These are phyloP conservation scores for Macrocystidia cucumis DNA, from an alignment of 1,284 basidiomycete genomes.

Conservation along the genomic window DNA sequence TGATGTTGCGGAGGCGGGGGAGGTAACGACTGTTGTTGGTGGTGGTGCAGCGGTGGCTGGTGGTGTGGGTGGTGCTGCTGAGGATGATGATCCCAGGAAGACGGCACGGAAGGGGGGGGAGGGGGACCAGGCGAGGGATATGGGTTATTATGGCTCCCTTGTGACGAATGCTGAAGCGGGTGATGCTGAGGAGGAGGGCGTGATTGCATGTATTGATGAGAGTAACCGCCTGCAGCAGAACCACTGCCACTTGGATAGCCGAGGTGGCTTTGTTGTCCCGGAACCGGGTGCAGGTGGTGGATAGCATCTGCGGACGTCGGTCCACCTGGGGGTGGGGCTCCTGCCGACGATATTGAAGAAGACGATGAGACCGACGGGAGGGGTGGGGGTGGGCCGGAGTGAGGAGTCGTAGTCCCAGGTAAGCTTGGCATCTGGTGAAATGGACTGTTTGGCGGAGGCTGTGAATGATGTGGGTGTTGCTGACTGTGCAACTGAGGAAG, in stretches of 20 bases:
- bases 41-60: conserved; percentile 16
- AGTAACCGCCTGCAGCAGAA: no score
- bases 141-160: conserved; percentile 22
- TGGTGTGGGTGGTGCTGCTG: conserved; percentile 17
- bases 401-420: no score
- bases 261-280: conserved; percentile 23
- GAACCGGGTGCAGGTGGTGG: conserved; percentile 21
- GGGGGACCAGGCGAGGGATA: conserved; percentile 27
- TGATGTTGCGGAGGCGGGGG: conserved; percentile 19
- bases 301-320: no score
- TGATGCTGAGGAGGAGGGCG: conserved; percentile 19
- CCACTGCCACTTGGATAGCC: no score
- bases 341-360: no score
- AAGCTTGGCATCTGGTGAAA: no score
- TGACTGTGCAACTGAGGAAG: no score
- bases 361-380: no score
- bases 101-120: conserved; percentile 23
- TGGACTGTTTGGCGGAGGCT: conserved; percentile 25
- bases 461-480: no score
- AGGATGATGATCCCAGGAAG: conserved; percentile 26
- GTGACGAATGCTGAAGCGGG: conserved; percentile 20
- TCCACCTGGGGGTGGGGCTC: no score
- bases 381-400: no score
- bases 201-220: conserved; percentile 24
- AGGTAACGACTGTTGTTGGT: conserved; percentile 20